Percentiles rank a stretch among this genome's conserved stretches.
Evolutionary conservation across 139 green algal genomes (phyloP).

Genomic region (Yamagishiella unicocca): DNA sequence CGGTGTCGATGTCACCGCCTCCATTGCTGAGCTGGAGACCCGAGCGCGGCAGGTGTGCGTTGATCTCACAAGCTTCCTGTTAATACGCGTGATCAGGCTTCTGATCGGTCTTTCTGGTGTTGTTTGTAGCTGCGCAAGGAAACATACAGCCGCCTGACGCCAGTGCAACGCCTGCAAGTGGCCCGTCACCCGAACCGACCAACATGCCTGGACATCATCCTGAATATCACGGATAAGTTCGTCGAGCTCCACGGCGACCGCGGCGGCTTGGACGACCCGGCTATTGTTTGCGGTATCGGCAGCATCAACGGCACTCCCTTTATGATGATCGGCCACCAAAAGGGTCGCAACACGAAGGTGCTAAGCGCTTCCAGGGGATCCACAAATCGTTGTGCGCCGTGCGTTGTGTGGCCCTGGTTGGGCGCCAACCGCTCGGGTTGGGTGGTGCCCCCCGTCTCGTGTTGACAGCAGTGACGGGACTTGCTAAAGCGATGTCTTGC

Average conservation of each 20-base stretch:
- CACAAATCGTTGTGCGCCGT: too few relatives aligned
- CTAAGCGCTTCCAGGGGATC: not conserved
- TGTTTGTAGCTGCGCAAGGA: constrained; percentile 91
- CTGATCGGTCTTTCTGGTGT: too few relatives aligned
- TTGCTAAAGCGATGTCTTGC: too few relatives aligned
- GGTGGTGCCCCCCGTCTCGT: too few relatives aligned
- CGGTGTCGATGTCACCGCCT: constrained; percentile 88
- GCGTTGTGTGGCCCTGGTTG: too few relatives aligned
- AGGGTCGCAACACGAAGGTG: constrained; percentile 98
- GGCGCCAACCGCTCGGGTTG: too few relatives aligned
- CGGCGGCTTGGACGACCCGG: constrained; percentile 92
- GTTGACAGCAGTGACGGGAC: too few relatives aligned
- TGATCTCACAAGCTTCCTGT: not conserved
- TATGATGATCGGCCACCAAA: constrained; percentile 99
- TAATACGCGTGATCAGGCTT: not conserved
- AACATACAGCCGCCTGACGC: constrained; percentile 94
- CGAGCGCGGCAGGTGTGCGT: constrained; percentile 79
- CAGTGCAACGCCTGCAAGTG: constrained; percentile 93
- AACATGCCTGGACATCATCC: constrained; percentile 97
- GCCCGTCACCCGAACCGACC: constrained; percentile 95
- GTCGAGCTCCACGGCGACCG: constrained; percentile 98
- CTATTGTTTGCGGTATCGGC: constrained; percentile 95
- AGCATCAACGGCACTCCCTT: constrained; percentile 92
- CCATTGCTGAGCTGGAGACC: constrained; percentile 90
- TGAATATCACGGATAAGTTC: constrained; percentile 98